A percentile compares a stretch with the other conserved stretches of the same genome.
Evolutionary conservation across 805 yeast species (phyloP).

Genomic region (Yamadazyma kitorensis): DNA sequence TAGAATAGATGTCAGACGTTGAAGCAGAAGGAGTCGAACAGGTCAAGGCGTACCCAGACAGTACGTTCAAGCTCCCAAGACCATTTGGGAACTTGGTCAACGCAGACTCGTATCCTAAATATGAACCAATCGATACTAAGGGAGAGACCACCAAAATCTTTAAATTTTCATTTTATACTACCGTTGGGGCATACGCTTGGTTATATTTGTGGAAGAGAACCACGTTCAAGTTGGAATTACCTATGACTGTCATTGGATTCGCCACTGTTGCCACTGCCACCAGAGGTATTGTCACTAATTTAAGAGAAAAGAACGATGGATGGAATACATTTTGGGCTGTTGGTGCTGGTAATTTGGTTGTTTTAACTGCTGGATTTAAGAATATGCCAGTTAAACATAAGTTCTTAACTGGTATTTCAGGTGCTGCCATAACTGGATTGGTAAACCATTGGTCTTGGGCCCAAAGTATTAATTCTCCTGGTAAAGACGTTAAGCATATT

Average conservation of each 20-base stretch:
- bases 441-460: conserved; percentile 40
- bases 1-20: conserved; percentile 5
- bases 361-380: conserved; percentile 43
- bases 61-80: conserved; percentile 39
- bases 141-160: conserved; percentile 48
- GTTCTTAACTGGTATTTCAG: conserved; percentile 37
- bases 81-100: conserved; percentile 39
- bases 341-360: conserved; percentile 45
- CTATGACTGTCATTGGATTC: conserved; percentile 38
- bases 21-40: neutral
- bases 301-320: conserved; percentile 62
- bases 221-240: conserved; percentile 40
- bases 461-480: conserved; percentile 38
- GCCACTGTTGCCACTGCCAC: conserved; percentile 53
- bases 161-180: conserved; percentile 45
- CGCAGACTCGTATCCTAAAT: conserved; percentile 43
- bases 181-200: conserved; percentile 48
- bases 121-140: conserved; percentile 55
- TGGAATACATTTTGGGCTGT: conserved; percentile 66
- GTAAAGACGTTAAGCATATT: conserved; percentile 35
- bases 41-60: conserved; percentile 25
- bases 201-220: conserved; percentile 43
- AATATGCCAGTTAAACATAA: conserved; percentile 41
- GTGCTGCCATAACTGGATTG: conserved; percentile 37
- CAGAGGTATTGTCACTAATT: conserved; percentile 49